phyloP scores from a whole-genome alignment of 2,329 filamentous ascomycete genomes.

The Talaromyces sp. region DNA sequence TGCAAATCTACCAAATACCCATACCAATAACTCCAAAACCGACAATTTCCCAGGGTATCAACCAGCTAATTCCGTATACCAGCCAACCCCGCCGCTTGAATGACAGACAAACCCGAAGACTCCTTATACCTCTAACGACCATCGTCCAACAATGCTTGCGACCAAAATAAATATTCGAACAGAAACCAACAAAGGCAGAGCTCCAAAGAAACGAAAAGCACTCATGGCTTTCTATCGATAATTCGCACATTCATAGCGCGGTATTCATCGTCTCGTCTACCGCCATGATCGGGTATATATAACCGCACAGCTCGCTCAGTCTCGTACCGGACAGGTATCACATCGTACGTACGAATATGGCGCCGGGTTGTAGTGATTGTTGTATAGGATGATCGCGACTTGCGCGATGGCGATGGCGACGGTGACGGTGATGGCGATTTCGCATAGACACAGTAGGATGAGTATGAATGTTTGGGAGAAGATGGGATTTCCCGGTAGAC shows the following conservation, averaged over 20 bases:
- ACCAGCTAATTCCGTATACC: not conserved
- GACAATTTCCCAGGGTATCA: not conserved
- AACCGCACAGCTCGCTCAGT: not conserved
- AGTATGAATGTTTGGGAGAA: not conserved
- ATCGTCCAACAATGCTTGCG: not conserved
- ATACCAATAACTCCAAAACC: not conserved
- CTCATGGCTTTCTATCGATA: not conserved
- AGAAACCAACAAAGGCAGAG: not conserved
- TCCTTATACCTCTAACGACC: not conserved
- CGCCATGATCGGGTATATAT: not conserved
- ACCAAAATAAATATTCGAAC: not conserved
- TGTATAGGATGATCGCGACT: conserved; percentile 9
- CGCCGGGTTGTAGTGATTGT: conserved; percentile 13
- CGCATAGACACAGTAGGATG: not conserved
- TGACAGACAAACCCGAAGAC: not conserved
- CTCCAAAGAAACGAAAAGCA: not conserved
- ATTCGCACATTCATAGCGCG: not conserved
- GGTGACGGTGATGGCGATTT: not conserved
- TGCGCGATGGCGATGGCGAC: not conserved
- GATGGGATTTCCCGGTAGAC: conserved; percentile 1
- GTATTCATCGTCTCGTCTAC: not conserved
- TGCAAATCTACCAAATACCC: not conserved
- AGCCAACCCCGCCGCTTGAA: not conserved
- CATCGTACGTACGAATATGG: conserved; percentile 6
- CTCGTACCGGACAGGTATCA: conserved; percentile 7